Evolutionary conservation across 805 yeast species (phyloP).

Genomic region (Candida golubevii): DNA sequence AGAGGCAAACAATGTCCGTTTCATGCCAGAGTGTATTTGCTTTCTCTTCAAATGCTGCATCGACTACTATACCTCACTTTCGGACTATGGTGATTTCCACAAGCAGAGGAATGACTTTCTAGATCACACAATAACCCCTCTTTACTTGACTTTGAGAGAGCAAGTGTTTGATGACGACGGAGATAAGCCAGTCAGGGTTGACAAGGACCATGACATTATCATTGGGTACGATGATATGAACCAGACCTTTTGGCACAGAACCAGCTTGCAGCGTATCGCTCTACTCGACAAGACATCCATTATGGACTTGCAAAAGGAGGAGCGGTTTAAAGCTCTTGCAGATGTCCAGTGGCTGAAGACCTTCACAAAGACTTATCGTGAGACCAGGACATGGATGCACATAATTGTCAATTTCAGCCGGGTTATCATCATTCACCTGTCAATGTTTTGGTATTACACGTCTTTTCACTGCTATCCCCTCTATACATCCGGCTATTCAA

Average conservation of each 20-base stretch:
- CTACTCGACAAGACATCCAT: slow-evolving; percentile 42
- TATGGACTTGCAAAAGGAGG: slow-evolving; percentile 49
- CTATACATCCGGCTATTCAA: slow-evolving; percentile 56
- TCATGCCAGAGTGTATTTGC: slow-evolving; percentile 86
- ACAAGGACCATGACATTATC: slow-evolving; percentile 60
- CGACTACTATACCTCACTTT: slow-evolving; percentile 55
- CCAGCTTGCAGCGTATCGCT: slow-evolving; percentile 57
- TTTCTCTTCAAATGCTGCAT: slow-evolving; percentile 80
- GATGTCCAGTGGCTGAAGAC: slow-evolving; percentile 63
- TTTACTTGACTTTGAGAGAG: slow-evolving; percentile 56
- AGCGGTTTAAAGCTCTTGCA: slow-evolving; percentile 52
- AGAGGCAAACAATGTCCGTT: slow-evolving; percentile 80
- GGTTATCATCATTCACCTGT: slow-evolving; percentile 53
- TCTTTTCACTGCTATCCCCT: slow-evolving; percentile 63
- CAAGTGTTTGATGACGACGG: slow-evolving; percentile 46
- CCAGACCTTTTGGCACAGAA: slow-evolving; percentile 79
- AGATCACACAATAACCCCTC: slow-evolving; percentile 69
- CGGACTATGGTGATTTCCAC: slow-evolving; percentile 18
- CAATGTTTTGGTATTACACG: slow-evolving; percentile 76
- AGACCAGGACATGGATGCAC: slow-evolving; percentile 97
- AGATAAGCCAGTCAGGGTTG: slow-evolving; percentile 44
- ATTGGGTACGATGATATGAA: slow-evolving; percentile 91
- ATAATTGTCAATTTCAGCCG: slow-evolving; percentile 92
- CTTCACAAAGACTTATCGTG: slow-evolving; percentile 90
- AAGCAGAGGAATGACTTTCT: slow-evolving; percentile 41